Base-by-base conservation (phyloP, 306 rosid genomes). In the Parietaria judaica region DNA sequence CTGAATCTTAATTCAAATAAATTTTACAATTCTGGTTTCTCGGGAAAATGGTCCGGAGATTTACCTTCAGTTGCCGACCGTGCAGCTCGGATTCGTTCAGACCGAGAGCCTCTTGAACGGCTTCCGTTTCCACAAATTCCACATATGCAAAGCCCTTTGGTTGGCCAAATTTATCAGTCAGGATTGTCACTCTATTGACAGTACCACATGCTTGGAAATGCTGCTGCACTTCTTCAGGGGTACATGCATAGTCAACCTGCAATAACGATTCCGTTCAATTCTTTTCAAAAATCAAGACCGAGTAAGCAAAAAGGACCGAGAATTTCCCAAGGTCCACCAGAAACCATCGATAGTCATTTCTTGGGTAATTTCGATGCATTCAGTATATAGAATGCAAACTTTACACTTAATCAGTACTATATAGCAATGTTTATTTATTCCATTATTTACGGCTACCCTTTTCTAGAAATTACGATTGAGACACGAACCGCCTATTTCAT, bases 151-250 rank as follows among this genome's bases (percentile, higher is more conserved):
- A 92, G 72, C 98, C 98, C 81, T 88, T 88, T 17, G 96, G 98
- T 65, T 92, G 92, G 61, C 96, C 95, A 70, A 74, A 82, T 75
- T 91, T 91, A 75, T 91, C 98, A 3, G 95, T 88, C 73, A 88
- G 78, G 70, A 85, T 91, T 31, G 96, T 88, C 69, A 88, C 95
- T 71, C 96, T 78, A 80, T 91, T 91, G 58, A 88, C 95, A 3
- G 95, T 91, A 46, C 96, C 98, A 54, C 96, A 88, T 62, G 96
- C 87, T 67, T 91, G 95, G 72, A 88, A 88, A 80, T 88, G 98
- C 78, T 83, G 92, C 80, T 91, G 95, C 76, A 88, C 98, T 83
- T 92, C 98, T 78, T 92, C 96, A 73, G 98, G 98, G 4, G 98
- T 88, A 82, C 98, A 91, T 45, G 95, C 91, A 76, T 85, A 88